These are phyloP conservation scores for Ajuga reptans DNA, from an alignment of 305 asterid genomes.

Conservation along the genomic window DNA sequence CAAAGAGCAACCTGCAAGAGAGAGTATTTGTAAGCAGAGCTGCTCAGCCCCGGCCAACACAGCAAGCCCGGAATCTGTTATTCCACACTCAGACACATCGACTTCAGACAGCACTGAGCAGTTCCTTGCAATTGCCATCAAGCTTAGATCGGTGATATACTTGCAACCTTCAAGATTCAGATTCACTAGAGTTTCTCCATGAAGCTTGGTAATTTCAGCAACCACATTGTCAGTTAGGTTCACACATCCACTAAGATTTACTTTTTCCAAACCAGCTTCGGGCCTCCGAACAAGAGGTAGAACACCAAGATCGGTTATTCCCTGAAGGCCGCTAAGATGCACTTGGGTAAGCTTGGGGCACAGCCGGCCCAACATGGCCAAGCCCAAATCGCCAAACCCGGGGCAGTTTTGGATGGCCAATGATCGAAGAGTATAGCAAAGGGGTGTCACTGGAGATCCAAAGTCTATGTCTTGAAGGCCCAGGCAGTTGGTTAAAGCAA, in stretches of 20 bases:
- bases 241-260: constrained; percentile 56
- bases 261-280: constrained; percentile 56
- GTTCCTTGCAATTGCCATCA: constrained; percentile 45
- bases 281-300: constrained; percentile 51
- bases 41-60: constrained; percentile 49
- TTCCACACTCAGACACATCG: constrained; percentile 46
- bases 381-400: constrained; percentile 52
- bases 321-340: constrained; percentile 44
- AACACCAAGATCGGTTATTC: constrained; percentile 57
- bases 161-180: constrained; percentile 70
- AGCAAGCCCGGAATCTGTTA: constrained; percentile 62
- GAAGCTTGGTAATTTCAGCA: constrained; percentile 43
- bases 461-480: constrained; percentile 46
- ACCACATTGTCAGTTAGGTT: constrained; percentile 51
- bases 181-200: constrained; percentile 58
- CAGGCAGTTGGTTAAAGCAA: constrained; percentile 55
- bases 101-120: constrained; percentile 62
- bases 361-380: constrained; percentile 43
- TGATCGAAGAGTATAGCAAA: constrained; percentile 49
- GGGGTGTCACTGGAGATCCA: constrained; percentile 30
- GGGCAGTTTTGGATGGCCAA: constrained; percentile 63
- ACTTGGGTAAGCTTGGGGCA: constrained; percentile 57
- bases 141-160: constrained; percentile 47
- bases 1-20: constrained; percentile 51
- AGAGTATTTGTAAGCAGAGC: constrained; percentile 50